phyloP scores from a whole-genome alignment of 2,329 filamentous ascomycete genomes.

The Emergomyces orientalis region DNA sequence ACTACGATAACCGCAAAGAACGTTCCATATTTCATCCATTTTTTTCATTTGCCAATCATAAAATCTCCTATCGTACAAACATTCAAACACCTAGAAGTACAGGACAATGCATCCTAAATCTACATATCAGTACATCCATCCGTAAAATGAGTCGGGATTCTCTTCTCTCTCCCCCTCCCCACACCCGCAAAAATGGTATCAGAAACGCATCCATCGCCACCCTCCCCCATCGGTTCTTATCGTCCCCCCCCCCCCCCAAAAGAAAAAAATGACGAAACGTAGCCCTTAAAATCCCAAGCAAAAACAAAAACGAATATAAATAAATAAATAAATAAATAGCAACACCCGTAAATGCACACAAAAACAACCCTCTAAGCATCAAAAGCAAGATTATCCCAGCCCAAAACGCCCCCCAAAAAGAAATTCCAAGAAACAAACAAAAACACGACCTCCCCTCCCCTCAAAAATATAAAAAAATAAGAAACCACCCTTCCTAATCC shows the following conservation, averaged over 20 bases:
- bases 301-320: background rate
- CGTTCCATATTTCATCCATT: background rate
- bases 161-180: background rate
- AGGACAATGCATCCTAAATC: too few species aligned
- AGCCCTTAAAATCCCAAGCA: background rate
- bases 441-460: background rate
- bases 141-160: background rate
- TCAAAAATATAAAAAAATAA: too few species aligned
- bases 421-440: too few species aligned
- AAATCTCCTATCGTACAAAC: background rate
- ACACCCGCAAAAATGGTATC: background rate
- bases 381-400: background rate
- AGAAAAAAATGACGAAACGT: too few species aligned
- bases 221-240: too few species aligned
- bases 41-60: background rate
- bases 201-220: too few species aligned
- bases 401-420: constrained; percentile 6
- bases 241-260: background rate
- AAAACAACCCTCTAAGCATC: background rate
- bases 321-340: background rate
- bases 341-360: constrained; percentile 14
- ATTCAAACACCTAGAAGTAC: background rate
- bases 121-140: background rate
- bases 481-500: constrained; percentile 41
- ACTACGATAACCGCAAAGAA: too few species aligned